A percentile compares a stretch with the other conserved stretches of the same genome.
Evolutionary conservation across 352 stramenopile species (phyloP).

Genomic region (Peronospora destructor): DNA sequence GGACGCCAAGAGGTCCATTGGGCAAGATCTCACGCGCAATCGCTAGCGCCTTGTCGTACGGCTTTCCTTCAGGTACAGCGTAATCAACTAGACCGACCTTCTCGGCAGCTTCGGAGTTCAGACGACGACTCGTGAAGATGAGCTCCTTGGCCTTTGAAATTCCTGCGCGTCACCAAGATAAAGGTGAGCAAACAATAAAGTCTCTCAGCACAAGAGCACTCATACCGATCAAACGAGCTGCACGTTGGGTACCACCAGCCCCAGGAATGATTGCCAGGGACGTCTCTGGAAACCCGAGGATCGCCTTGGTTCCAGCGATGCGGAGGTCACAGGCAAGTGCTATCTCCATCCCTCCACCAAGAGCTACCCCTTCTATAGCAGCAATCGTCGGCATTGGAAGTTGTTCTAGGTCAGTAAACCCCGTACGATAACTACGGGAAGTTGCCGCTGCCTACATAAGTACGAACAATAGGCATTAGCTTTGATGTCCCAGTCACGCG

Average conservation of each 20-base stretch:
- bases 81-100: conserved; percentile 88
- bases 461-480: not conserved
- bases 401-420: conserved; percentile 81
- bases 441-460: conserved; percentile 23
- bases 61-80: conserved; percentile 57
- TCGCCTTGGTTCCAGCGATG: conserved; percentile 80
- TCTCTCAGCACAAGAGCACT: conserved; percentile 51
- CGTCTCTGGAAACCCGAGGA: conserved; percentile 89
- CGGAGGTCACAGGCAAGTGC: conserved; percentile 89
- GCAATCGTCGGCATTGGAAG: conserved; percentile 91
- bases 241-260: conserved; percentile 88
- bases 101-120: conserved; percentile 66
- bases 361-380: conserved; percentile 85
- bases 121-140: conserved; percentile 88
- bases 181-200: conserved; percentile 23
- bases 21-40: conserved; percentile 86
- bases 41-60: conserved; percentile 68
- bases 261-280: conserved; percentile 90
- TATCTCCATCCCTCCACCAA: conserved; percentile 90
- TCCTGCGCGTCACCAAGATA: conserved; percentile 20
- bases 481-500: not conserved
- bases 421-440: conserved; percentile 59
- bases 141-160: conserved; percentile 91
- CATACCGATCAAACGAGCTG: conserved; percentile 86
- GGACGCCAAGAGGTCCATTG: conserved; percentile 88